Conservation (phyloP, 2,329 filamentous ascomycete species). For the Aspergillus floridensis region DNA sequence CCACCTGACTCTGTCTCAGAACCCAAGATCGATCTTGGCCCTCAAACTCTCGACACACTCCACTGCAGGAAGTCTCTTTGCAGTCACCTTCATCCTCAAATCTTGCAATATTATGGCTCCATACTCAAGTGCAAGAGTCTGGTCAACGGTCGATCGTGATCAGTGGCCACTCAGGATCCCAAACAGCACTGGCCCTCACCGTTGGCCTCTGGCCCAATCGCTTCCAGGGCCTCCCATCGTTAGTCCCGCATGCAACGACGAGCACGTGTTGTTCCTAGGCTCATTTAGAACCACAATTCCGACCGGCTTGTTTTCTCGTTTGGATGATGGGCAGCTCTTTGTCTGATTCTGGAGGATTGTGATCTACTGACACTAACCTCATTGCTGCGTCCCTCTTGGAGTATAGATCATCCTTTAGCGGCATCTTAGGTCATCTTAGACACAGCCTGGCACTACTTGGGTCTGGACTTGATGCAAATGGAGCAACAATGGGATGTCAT, state of each 20-base stretch:
- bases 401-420: not conserved
- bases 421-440: not conserved
- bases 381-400: not conserved
- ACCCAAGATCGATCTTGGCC: not conserved
- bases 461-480: not conserved
- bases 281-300: not conserved
- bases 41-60: no score
- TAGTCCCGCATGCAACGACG: slow-evolving; percentile 19
- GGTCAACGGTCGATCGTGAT: not conserved
- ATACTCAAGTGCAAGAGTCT: not conserved
- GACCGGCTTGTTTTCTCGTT: not conserved
- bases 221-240: not conserved
- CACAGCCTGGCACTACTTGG: not conserved
- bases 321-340: not conserved
- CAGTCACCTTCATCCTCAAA: not conserved
- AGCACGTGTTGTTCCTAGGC: slow-evolving; percentile 21
- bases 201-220: not conserved
- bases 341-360: not conserved
- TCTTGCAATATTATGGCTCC: not conserved
- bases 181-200: not conserved
- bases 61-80: no score
- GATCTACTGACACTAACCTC: not conserved
- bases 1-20: not conserved
- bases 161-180: not conserved
- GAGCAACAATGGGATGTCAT: not conserved